A percentile compares a stretch with the other conserved stretches of the same genome.
These are phyloP conservation scores for Exophiala bonariae DNA, from an alignment of 2,329 filamentous ascomycete genomes.

Conservation along the genomic window DNA sequence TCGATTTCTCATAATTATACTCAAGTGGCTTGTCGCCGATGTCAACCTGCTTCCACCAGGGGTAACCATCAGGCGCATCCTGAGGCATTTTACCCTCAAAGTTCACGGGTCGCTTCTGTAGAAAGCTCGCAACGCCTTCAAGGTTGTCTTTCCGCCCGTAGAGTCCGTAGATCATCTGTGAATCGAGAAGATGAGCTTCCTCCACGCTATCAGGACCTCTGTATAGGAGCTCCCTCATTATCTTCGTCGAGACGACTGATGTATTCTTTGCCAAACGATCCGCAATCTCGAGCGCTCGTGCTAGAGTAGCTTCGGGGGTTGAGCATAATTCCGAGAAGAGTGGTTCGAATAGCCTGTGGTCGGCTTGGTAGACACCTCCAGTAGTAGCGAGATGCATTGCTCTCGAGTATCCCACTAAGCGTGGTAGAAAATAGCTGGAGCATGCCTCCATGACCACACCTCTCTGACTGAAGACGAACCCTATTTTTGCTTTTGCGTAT, in stretches of 20 bases:
- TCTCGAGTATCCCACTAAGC: slow-evolving; percentile 62
- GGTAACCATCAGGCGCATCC: slow-evolving; percentile 61
- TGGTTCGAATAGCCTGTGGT: slow-evolving; percentile 50
- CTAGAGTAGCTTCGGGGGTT: slow-evolving; percentile 59
- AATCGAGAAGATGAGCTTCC: slow-evolving; percentile 68
- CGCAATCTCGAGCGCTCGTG: slow-evolving; percentile 65
- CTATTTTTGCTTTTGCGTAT: slow-evolving; percentile 61
- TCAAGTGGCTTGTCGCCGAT: slow-evolving; percentile 29
- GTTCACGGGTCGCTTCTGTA: slow-evolving; percentile 65
- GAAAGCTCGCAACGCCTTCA: slow-evolving; percentile 68
- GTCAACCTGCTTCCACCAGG: slow-evolving; percentile 66
- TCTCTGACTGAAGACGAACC: slow-evolving; percentile 68
- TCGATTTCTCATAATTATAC: slow-evolving; percentile 14
- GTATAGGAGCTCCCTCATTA: slow-evolving; percentile 74
- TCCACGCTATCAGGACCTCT: slow-evolving; percentile 57
- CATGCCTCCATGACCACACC: slow-evolving; percentile 70
- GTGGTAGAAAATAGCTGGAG: slow-evolving; percentile 68
- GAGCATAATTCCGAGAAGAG: slow-evolving; percentile 68
- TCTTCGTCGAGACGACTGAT: slow-evolving; percentile 60
- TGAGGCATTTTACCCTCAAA: slow-evolving; percentile 63
- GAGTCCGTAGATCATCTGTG: slow-evolving; percentile 38
- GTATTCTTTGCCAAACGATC: slow-evolving; percentile 67
- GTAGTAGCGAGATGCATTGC: slow-evolving; percentile 68
- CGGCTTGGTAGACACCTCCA: slow-evolving; percentile 59
- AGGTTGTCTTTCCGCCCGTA: slow-evolving; percentile 58